phyloP scores from a whole-genome alignment of 1,139 yeast genomes.

The Kodamaea alishanica region DNA sequence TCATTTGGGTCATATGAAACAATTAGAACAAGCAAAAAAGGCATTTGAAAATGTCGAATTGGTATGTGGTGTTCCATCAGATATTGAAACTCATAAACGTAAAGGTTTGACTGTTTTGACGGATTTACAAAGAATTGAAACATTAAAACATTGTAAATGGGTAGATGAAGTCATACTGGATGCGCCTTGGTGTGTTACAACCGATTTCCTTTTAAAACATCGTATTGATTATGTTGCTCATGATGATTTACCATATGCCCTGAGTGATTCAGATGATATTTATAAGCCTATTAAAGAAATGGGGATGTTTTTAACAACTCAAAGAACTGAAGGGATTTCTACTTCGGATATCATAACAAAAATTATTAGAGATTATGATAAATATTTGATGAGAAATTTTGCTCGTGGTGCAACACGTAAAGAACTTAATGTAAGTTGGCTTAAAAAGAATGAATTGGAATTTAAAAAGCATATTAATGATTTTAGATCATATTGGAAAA shows the following conservation, averaged over 20 bases:
- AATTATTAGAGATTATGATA: slow-evolving; percentile 92
- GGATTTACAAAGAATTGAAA: slow-evolving; percentile 84
- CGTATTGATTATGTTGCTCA: slow-evolving; percentile 95
- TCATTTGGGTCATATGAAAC: slow-evolving; percentile 97
- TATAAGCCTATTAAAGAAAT: slow-evolving; percentile 85
- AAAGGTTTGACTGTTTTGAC: slow-evolving; percentile 90
- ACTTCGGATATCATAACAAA: slow-evolving; percentile 95
- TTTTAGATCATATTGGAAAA: slow-evolving; percentile 80
- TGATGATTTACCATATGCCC: slow-evolving; percentile 93
- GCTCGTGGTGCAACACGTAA: slow-evolving; percentile 97
- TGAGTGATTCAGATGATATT: slow-evolving; percentile 83
- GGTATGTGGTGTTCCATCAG: slow-evolving; percentile 91
- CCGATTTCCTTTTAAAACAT: slow-evolving; percentile 74
- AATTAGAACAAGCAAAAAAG: slow-evolving; percentile 87
- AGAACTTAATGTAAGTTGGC: slow-evolving; percentile 94
- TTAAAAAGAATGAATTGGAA: slow-evolving; percentile 93
- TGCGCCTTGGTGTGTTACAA: slow-evolving; percentile 94
- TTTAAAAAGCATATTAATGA: slow-evolving; percentile 85
- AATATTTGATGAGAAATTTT: slow-evolving; percentile 92
- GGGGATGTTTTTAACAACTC: slow-evolving; percentile 92
- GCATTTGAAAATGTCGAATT: slow-evolving; percentile 80
- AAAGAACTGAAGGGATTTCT: slow-evolving; percentile 93
- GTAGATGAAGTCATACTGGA: slow-evolving; percentile 92
- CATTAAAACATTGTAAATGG: slow-evolving; percentile 89
- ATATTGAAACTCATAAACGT: slow-evolving; percentile 82